Evolutionary conservation across 106 monocot genomes (phyloP).

Genomic region (Dioscorea alata): DNA sequence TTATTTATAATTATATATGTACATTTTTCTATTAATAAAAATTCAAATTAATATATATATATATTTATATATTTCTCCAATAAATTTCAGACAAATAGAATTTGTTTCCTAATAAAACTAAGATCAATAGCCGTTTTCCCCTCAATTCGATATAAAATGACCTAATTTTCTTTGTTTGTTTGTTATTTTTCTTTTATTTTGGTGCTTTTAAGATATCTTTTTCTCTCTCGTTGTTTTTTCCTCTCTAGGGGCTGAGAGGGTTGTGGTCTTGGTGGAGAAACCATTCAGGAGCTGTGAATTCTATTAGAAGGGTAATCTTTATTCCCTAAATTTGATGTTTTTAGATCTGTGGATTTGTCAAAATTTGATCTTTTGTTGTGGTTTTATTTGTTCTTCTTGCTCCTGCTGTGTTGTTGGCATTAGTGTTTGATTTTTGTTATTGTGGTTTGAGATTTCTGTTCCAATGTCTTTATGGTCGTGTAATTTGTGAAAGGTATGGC

Average conservation of each 20-base stretch:
- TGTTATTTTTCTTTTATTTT: neutral
- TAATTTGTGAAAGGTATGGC: neutral
- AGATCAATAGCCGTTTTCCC: no score
- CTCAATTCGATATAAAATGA: no score
- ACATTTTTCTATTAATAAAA: no score
- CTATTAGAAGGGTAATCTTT: neutral
- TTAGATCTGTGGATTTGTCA: neutral
- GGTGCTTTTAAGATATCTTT: conserved; percentile 4
- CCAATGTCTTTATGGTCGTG: no score
- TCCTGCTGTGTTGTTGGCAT: neutral
- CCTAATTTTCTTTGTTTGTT: no score
- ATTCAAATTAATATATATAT: no score
- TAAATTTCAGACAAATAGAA: no score
- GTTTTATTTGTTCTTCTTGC: neutral
- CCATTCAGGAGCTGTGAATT: neutral
- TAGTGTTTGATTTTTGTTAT: neutral
- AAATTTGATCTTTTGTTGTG: neutral
- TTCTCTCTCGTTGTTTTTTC: neutral
- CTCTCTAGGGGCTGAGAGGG: neutral
- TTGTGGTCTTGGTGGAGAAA: neutral
- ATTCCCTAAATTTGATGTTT: neutral
- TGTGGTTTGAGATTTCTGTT: neutral
- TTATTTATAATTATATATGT: no score
- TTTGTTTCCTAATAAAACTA: no score
- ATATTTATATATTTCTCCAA: no score